Evolutionary conservation across 805 yeast genomes (phyloP), one percentile per base, ranked within the genome.

Genomic region (Starmerella riodocensis): DNA sequence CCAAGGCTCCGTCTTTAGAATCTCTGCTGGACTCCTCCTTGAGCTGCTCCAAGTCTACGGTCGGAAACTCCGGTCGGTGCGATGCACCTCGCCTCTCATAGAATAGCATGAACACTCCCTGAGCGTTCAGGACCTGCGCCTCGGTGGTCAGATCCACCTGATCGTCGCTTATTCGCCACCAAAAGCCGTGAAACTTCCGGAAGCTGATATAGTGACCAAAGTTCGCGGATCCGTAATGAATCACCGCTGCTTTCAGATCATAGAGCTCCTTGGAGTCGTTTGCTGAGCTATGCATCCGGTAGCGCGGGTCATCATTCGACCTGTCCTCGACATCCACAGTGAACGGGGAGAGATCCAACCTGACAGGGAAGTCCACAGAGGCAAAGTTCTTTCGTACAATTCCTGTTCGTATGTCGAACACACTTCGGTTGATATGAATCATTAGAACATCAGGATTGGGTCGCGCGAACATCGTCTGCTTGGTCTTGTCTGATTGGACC

Each of bases 91-190:
- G 37, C 23, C 41, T 40, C 55, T 86, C 96, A 56, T 88, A 88
- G 54, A 88, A 88, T 50, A 88, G 59, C 94, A 88, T 83, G 50
- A 85, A 88, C 0, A 88, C 85, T 21, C 95, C 95, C 40, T 82
- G 91, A 3, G 85, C 74, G 12, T 67, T 66, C 41, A 83, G 61
- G 1, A 85, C 96, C 54, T 86, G 94, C 3, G 70, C 70, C 55
- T 83, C 94, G 11, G 75, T 70, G 3, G 83, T 84, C 24, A 81
- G 69, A 43, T 83, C 74, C 3, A 86, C 93, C 3, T 76, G 74
- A 54, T 85, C 94, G 59, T 91, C 98, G 51, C 91, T 78, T 16
- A 86, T 78, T 56, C 94, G 72, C 94, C 95, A 86, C 98, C 98
- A 88, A 9, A 74, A 68, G 2, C 86, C 91, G 49, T 93, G 71